Base-by-base conservation (phyloP, 1,139 yeast species). In the Ogataea hybrid region DNA sequence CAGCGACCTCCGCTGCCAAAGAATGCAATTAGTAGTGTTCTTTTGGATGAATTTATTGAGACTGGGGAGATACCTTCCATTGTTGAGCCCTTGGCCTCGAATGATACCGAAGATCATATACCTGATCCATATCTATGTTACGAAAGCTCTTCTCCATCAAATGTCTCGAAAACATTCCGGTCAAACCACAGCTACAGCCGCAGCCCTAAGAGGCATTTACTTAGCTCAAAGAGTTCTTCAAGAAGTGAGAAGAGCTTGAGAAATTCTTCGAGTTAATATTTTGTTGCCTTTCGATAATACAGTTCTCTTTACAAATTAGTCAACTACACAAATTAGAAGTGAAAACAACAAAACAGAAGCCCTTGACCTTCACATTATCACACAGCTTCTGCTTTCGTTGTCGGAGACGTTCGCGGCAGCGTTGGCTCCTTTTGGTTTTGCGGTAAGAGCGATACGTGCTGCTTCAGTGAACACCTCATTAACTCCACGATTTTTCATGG, bases 391-490 rank as follows among this genome's bases (percentile, higher is more conserved):
- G 10, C 46, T 33, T 20, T 39, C 39, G 15, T 43, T 30, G 10
- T 43, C 50, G 20, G 44, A 39, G n/a, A 48, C 25, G 28, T 38
- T 39, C n/a, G 46, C 28, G 3, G 47, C 42, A n/a, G 50, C 14
- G 35, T 30, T 35, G 34, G 84, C 83, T 43, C 92, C 92, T 58
- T 82, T 86, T 39, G 95, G 88, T 58, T 81, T 86, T 12, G 96
- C 96, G 52, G 87, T 84, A 55, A 92, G 73, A 5, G 97, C 97
- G 62, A 96, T 89, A 64, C 97, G 79, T 8, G 97, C 96, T 35
- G 97, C 97, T 65, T 90, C 97, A 1, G 96, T 87, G 62, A 90
- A 90, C 5, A 96, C 97, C 65, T 90, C 97, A 59, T 92, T 89
- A 22, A 90, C 97, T 51, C 97, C 97, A 60, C 95, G 76, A 64